Evolutionary conservation across 352 stramenopile species (phyloP), one percentile per base, ranked within the genome.

Genomic region (Phytophthora brassicae): DNA sequence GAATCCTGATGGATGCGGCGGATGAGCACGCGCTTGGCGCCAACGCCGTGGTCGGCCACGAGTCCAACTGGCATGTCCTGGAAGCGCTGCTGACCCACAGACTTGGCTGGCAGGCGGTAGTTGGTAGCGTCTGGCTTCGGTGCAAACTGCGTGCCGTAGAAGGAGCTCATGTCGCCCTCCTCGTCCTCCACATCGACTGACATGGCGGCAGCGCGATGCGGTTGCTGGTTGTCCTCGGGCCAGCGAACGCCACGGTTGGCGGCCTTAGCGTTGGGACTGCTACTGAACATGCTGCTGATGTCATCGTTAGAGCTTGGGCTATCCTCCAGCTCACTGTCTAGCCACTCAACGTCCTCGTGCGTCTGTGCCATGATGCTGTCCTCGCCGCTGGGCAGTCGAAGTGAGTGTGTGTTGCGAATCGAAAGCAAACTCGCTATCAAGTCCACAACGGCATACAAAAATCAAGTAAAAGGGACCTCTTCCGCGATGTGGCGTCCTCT

Each of bases 241-340:
- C 55, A 68, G 54, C 66, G 48, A 11, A 50, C 52, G 23, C 60
- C 50, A 9, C 22, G 47, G 17, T 24, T 20, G 12, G 42, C 48
- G 28, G 46, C 56, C 17, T 75, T 75, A 41, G 66, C 60, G 46
- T 92, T 92, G 29, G 84, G 84, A 54, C 76, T 89, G 49, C 81
- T 77, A 63, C 67, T 84, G 64, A 92, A 92, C 79, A 92, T 88
- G 66, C 68, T 74, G 66, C 70, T 70, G 51, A 90, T 88, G 66
- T 82, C 79, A 43, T 86, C 75, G 47, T 81, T 74, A 7, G 70
- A 84, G 56, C 68, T 67, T 35, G 81, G 84, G 28, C 72, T 86
- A 62, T 92, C 84, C 60, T 91, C 84, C 20, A 89, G 66, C 64
- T 92, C 84, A 56, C 78, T 89, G 60, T 92, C 84, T 24, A 81